Base-by-base conservation (phyloP, 257 asterid genomes). In the Salvia rosmarinus region DNA sequence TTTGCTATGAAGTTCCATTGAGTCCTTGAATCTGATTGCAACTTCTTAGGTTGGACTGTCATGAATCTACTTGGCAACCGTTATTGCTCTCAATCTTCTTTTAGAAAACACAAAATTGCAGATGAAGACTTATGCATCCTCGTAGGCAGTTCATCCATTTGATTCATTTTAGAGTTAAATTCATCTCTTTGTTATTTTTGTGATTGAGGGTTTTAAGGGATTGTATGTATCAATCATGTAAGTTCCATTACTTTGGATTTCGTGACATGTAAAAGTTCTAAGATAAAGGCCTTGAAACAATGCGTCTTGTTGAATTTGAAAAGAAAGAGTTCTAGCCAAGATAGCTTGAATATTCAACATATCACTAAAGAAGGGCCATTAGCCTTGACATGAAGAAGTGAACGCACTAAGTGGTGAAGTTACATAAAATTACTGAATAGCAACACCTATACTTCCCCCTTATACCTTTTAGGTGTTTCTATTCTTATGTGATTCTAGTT, bases 401-500 rank as follows among this genome's bases (percentile, higher is more conserved):
- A 40, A 1, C n/a, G n/a, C n/a, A n/a, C n/a, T n/a, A n/a, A n/a
- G n/a, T 54, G 30, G n/a, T 34, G 56, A 66, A 57, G 23, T 59
- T 75, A 46, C 12, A 58, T 56, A 57, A 20, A 32, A 19, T 37
- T 44, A 3, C 16, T 55, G 57, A 13, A 21, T 21, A 8, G 54
- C 49, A 44, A 21, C 56, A 47, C 58, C 64, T 55, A 12, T n/a
- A 37, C 39, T 46, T 49, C 28, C 30, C 49, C 16, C 47, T 34
- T 73, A 19, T 52, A 54, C 49, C 19, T 55, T 23, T 46, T 11
- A 40, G 30, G 20, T 43, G 30, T 65, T 56, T 49, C 35, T 20
- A 62, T 68, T 20, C 52, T 64, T 52, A 49, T 28, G 60, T 71
- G 54, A 70, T 71, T 70, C 40, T 58, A 77, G 44, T 74, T 57